Base-by-base conservation (phyloP, 768 basidiomycete species). In the Leccinellum luteum region DNA sequence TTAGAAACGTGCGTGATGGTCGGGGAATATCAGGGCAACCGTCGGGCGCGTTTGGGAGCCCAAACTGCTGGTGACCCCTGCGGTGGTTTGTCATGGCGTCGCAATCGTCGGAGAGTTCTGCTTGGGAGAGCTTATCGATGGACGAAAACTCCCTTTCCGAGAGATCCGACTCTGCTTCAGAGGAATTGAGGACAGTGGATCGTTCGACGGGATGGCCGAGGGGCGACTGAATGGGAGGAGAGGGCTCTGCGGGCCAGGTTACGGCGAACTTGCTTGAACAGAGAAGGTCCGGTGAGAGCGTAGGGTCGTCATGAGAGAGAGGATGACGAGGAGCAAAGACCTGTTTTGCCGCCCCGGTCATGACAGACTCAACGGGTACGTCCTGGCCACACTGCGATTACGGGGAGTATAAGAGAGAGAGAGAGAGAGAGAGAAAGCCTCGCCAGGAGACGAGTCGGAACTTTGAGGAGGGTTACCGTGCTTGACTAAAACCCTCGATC, bases 1-100 rank as follows among this genome's bases (percentile, higher is more conserved):
- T 83, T 17, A 92, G 91, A 64, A 88, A 85, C 3, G 89, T 85
- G 54, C 93, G 82, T 50, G 85, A 84, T 56, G 92, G 82, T n/a
- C 79, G 79, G 47, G 87, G 85, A 13, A 72, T 61, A 55, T 69
- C 61, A 43, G 72, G 55, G 47, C 62, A 64, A 15, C 69, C 63
- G 49, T 71, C 73, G 21, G 61, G 61, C 54, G 57, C 54, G 60
- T 41, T 59, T 19, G 56, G 15, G 52, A 41, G 47, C 0, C 67
- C 66, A 17, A 58, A 48, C 23, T 69, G 71, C 51, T 73, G 72
- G 38, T 65, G 72, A 28, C 25, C 58, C 48, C 57, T 64, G 48
- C 69, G 71, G 56, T 65, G 59, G 64, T 58, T 66, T 27, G 63
- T 52, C 1, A 64, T 62, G 48, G 55, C 31, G 57, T 73, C 72